Percentiles rank a stretch among this genome's conserved stretches.
phyloP scores from a whole-genome alignment of 2,329 filamentous ascomycete species.

The Hymenoscyphus fructigenus region DNA sequence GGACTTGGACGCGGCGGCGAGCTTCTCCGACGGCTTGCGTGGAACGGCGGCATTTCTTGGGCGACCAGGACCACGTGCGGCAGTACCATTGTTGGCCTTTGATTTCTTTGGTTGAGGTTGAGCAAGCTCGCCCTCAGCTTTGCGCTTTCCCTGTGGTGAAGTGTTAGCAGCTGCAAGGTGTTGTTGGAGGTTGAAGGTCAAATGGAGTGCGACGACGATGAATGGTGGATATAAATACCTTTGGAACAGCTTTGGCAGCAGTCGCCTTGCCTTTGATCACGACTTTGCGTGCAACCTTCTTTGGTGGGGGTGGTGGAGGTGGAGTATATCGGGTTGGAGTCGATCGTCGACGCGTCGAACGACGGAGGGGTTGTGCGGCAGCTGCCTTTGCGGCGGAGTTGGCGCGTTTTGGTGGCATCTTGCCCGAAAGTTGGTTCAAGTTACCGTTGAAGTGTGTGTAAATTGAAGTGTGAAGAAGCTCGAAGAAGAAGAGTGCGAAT shows the following conservation, averaged over 20 bases:
- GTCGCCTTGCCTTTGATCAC: too few relatives aligned
- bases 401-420: constrained; percentile 26
- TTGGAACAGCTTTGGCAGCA: not conserved
- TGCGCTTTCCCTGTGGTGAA: not conserved
- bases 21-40: constrained; percentile 14
- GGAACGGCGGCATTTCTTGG: constrained; percentile 8
- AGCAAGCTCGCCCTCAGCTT: not conserved
- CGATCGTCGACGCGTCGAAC: constrained; percentile 5
- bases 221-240: not conserved
- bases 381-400: constrained; percentile 11
- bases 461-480: not conserved
- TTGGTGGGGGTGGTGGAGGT: not conserved
- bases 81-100: constrained; percentile 25
- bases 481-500: not conserved
- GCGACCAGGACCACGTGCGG: constrained; percentile 22
- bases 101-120: constrained; percentile 10
- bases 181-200: not conserved
- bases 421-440: not conserved
- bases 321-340: constrained; percentile 1
- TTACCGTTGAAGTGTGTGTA: too few relatives aligned
- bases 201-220: not conserved
- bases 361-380: constrained; percentile 1
- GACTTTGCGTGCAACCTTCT: not conserved
- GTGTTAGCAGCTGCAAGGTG: not conserved
- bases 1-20: constrained; percentile 13